phyloP scores from a whole-genome alignment of 768 basidiomycete species.

The Leccinum broughii region DNA sequence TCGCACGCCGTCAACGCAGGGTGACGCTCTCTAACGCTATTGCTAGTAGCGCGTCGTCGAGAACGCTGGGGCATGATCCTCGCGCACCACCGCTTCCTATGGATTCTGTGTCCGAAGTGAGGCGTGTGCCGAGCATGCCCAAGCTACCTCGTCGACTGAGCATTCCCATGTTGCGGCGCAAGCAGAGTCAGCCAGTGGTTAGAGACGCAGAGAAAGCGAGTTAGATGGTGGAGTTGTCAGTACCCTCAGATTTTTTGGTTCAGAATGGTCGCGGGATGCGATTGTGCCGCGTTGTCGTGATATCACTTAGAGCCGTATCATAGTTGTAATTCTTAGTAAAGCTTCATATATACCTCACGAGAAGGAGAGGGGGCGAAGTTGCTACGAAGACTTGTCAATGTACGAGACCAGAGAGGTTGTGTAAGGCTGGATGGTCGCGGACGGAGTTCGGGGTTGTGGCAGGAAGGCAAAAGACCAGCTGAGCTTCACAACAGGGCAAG shows the following conservation, averaged over 20 bases:
- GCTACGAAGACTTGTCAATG: too few relatives aligned
- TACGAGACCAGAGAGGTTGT: too few relatives aligned
- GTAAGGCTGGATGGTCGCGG: too few relatives aligned
- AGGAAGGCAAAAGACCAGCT: too few relatives aligned
- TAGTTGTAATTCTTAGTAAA: neutral
- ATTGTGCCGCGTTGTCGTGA: neutral
- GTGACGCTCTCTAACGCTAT: conserved; percentile 24
- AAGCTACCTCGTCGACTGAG: conserved; percentile 30
- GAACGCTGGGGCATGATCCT: neutral
- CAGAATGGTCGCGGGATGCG: neutral
- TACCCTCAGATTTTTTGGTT: neutral
- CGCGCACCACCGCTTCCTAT: neutral
- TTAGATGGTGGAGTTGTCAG: neutral
- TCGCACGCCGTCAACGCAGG: conserved; percentile 16
- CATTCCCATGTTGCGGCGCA: conserved; percentile 31
- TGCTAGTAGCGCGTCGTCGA: neutral
- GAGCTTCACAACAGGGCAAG: too few relatives aligned
- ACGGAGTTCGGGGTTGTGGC: too few relatives aligned
- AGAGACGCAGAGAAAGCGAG: conserved; percentile 1
- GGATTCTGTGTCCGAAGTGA: conserved; percentile 3
- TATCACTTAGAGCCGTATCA: neutral
- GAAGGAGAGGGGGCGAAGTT: neutral
- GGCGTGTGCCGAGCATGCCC: conserved; percentile 22
- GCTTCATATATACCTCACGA: neutral
- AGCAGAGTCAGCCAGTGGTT: conserved; percentile 19